A percentile compares a stretch with the other conserved stretches of the same genome.
Evolutionary conservation across 2,329 filamentous ascomycete species (phyloP).

Genomic region (Pestalotiopsis sp.): DNA sequence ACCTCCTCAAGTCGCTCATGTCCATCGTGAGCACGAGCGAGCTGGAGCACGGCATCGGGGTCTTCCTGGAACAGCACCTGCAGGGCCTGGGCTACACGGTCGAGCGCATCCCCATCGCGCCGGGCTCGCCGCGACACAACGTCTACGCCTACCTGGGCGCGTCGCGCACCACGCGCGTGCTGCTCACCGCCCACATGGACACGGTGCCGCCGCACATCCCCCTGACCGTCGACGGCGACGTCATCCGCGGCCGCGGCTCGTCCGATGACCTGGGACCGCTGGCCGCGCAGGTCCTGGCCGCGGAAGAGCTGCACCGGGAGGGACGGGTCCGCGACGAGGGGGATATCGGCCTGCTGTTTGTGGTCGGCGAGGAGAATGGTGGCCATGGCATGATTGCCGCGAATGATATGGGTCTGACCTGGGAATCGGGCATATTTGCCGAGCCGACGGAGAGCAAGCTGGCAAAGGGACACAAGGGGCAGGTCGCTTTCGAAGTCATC

Average conservation of each 20-base stretch:
- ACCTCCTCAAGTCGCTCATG: constrained; percentile 37
- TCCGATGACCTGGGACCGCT: constrained; percentile 40
- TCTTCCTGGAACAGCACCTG: constrained; percentile 35
- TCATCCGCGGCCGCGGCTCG: constrained; percentile 51
- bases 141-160: constrained; percentile 41
- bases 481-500: constrained; percentile 35
- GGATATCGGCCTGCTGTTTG: constrained; percentile 35
- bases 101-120: constrained; percentile 36
- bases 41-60: constrained; percentile 36
- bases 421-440: constrained; percentile 53
- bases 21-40: constrained; percentile 39
- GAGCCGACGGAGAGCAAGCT: constrained; percentile 59
- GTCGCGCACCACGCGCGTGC: constrained; percentile 31
- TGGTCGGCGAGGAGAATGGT: constrained; percentile 55
- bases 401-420: constrained; percentile 41
- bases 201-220: constrained; percentile 55
- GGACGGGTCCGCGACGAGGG: constrained; percentile 23
- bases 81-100: constrained; percentile 35
- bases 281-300: constrained; percentile 53
- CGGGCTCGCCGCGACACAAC: constrained; percentile 36
- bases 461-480: constrained; percentile 56
- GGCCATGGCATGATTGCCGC: constrained; percentile 59
- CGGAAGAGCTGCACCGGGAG: constrained; percentile 34
- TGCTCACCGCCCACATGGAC: constrained; percentile 39
- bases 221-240: constrained; percentile 40